Conservation (phyloP, 2,329 filamentous ascomycete genomes). For the Claviceps lovelessii region DNA sequence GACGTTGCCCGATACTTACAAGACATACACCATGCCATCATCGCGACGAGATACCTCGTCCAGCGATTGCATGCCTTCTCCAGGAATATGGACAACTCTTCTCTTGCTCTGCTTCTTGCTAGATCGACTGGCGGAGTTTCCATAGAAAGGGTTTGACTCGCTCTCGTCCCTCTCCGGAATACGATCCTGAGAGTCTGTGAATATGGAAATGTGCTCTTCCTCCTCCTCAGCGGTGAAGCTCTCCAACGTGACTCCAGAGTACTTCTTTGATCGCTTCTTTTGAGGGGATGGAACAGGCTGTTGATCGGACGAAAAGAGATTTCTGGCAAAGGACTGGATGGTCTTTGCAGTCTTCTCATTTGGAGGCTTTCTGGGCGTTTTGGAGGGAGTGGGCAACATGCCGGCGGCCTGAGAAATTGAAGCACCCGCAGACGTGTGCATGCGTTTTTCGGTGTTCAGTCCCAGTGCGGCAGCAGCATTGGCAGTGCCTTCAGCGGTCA, state of each 20-base stretch:
- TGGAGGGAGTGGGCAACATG: constrained; percentile 65
- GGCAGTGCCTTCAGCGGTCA: constrained; percentile 29
- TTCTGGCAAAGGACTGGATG: constrained; percentile 42
- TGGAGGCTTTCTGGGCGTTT: constrained; percentile 56
- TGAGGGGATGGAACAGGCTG: constrained; percentile 45
- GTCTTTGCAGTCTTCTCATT: constrained; percentile 35
- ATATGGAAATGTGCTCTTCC: constrained; percentile 53
- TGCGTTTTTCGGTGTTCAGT: constrained; percentile 14
- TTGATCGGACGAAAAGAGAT: constrained; percentile 45
- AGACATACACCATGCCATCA: constrained; percentile 62
- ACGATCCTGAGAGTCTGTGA: constrained; percentile 66
- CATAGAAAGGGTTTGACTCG: constrained; percentile 59
- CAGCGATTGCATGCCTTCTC: constrained; percentile 43
- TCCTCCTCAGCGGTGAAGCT: constrained; percentile 45
- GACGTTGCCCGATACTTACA: constrained; percentile 42
- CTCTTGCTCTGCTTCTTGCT: constrained; percentile 39
- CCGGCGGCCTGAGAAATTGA: constrained; percentile 24
- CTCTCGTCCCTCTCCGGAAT: constrained; percentile 53
- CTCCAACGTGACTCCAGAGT: constrained; percentile 38
- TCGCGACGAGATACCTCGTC: constrained; percentile 49
- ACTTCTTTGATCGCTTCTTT: constrained; percentile 44
- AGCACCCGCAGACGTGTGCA: constrained; percentile 14
- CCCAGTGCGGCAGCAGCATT: constrained; percentile 29
- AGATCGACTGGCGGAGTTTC: constrained; percentile 27
- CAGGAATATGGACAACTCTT: constrained; percentile 38